A percentile compares a stretch with the other conserved stretches of the same genome.
Conservation (phyloP, 1,284 basidiomycete genomes). For the Ceratobasidium papillatum region DNA sequence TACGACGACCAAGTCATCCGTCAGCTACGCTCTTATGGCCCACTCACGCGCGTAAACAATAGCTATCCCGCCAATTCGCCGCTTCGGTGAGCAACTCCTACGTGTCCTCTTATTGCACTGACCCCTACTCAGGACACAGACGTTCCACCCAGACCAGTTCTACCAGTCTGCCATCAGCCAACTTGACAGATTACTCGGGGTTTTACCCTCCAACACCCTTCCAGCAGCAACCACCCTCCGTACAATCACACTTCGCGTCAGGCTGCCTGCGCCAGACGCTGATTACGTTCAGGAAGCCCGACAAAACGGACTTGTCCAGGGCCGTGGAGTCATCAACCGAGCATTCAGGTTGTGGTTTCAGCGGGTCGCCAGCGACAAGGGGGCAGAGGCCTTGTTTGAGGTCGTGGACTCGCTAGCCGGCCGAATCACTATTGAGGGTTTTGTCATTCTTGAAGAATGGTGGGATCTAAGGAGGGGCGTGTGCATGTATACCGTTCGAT, state of each 20-base stretch:
- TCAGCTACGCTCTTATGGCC: constrained; percentile 2
- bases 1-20: background rate
- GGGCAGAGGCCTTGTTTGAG: constrained; percentile 5
- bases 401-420: constrained; percentile 6
- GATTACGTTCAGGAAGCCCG: background rate
- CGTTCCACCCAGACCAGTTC: constrained; percentile 7
- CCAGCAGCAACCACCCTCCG: constrained; percentile 16
- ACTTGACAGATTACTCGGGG: constrained; percentile 7
- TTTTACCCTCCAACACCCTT: background rate
- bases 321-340: background rate
- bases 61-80: background rate
- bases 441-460: constrained; percentile 31
- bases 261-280: constrained; percentile 8
- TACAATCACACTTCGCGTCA: constrained; percentile 21
- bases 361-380: background rate
- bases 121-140: background rate
- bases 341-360: background rate
- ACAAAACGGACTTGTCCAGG: constrained; percentile 19
- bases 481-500: constrained; percentile 7
- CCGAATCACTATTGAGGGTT: constrained; percentile 20
- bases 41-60: background rate
- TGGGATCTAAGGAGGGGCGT: constrained; percentile 25
- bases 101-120: no score
- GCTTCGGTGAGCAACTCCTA: background rate
- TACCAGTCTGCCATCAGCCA: constrained; percentile 24